These are phyloP conservation scores for Erythrophleum ivorense DNA, from an alignment of 331 rosid species.

Conservation along the genomic window DNA sequence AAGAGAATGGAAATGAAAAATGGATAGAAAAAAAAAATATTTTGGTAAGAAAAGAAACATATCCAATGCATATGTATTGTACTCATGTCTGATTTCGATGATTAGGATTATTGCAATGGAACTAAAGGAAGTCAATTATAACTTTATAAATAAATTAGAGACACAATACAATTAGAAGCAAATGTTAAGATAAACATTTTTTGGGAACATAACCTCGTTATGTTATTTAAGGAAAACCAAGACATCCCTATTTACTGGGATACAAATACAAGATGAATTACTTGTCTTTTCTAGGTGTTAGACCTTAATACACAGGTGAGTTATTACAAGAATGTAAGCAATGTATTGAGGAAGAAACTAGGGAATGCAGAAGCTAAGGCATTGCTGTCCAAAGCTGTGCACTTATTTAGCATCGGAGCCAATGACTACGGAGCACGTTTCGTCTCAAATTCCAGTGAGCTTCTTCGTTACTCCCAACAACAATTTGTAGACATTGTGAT, in stretches of 20 bases:
- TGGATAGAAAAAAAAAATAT: too few species aligned
- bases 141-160: too few species aligned
- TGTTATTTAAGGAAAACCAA: neutral
- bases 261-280: neutral
- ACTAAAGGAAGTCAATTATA: too few species aligned
- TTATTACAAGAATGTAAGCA: conserved; percentile 47
- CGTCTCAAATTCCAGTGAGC: neutral
- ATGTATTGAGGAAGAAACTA: conserved; percentile 35
- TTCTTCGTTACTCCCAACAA: conserved; percentile 17
- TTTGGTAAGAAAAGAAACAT: too few species aligned
- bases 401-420: conserved; percentile 53
- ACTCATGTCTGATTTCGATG: too few species aligned
- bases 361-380: conserved; percentile 38
- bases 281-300: conserved; percentile 39
- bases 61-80: too few species aligned
- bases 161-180: too few species aligned
- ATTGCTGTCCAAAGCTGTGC: conserved; percentile 47
- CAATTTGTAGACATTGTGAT: conserved; percentile 51
- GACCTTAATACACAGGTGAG: conserved; percentile 48
- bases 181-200: too few species aligned
- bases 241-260: neutral
- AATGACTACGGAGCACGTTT: conserved; percentile 52
- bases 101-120: too few species aligned
- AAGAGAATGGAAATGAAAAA: too few species aligned
- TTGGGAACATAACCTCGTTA: too few species aligned